Base-by-base conservation (phyloP, 2,329 filamentous ascomycete species). In the Trichoderma sp. region DNA sequence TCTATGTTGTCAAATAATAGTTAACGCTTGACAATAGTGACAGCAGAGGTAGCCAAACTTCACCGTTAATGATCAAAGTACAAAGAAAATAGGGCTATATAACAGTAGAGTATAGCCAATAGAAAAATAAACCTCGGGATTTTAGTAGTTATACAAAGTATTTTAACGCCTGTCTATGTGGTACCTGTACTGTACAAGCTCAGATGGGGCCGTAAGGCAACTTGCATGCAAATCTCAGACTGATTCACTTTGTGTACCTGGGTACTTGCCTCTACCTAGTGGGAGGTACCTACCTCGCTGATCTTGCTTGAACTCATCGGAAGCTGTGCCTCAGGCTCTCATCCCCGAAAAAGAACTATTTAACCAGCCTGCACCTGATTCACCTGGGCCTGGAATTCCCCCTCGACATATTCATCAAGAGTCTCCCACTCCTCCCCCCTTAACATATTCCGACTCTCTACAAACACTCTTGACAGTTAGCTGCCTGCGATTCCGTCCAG, bases 351-450 rank as follows among this genome's bases (percentile, higher is more conserved):
- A 17, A 54, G n/a, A 54, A 48, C n/a, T 34, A 54, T 32, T 32
- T 34, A 54, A 54, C 2, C 5, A 17, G 27, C 50, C 25, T 19
- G 27, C 25, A 53, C 25, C 25, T n/a, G 25, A 53, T 29, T 53
- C 52, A 34, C 52, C 29, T 10, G 29, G 7, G 9, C 52, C 34
- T 8, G 4, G 6, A 6, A 12, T 54, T 19, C 10, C 2, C 6
- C 25, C 2, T 54, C 27, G 0, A 32, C 9, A 34, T 1, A n/a
- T n/a, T n/a, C 1, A 1, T 19, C 9, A 1, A 22, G 13, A 32
- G 2, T 34, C 27, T 4, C 0, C 6, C 9, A 19, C 9, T n/a
- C 7, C 13, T 37, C 10, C 8, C 19, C 6, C 42, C 19, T 48
- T 19, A 22, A 48, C 10, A 0, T 1, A 0, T 10, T 25, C 6